These are phyloP conservation scores for Elaeis oleifera DNA, from an alignment of 202 grass and related monocot genomes.

Conservation along the genomic window DNA sequence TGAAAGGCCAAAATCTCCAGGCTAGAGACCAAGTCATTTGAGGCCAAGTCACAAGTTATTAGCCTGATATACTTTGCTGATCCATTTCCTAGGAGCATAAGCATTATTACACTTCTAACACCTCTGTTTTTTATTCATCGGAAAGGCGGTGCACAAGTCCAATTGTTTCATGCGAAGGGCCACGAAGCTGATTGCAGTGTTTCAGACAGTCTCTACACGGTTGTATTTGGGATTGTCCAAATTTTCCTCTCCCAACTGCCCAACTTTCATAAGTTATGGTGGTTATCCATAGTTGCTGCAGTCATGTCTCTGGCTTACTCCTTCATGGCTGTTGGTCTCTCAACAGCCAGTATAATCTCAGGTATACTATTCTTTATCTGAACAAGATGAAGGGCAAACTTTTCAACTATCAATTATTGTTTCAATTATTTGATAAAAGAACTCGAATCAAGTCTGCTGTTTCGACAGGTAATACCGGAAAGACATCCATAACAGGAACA, in stretches of 20 bases:
- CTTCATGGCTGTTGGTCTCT: conserved; percentile 60
- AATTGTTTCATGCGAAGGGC: conserved; percentile 65
- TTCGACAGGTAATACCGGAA: conserved; percentile 39
- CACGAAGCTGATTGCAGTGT: conserved; percentile 43
- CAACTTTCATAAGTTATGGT: conserved; percentile 61
- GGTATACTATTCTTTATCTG: conserved; percentile 14
- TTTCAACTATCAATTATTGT: neutral
- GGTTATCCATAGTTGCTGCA: conserved; percentile 67
- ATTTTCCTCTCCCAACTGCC: conserved; percentile 76
- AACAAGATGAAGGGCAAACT: neutral
- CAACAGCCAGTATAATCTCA: conserved; percentile 36
- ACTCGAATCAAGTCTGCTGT: neutral
- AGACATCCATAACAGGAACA: conserved; percentile 46
- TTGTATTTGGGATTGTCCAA: conserved; percentile 64
- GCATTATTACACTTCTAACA: no score
- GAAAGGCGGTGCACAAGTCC: conserved; percentile 63
- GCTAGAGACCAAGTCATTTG: no score
- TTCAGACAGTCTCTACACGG: conserved; percentile 58
- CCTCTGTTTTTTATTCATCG: neutral
- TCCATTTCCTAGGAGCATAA: no score
- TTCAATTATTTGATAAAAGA: neutral
- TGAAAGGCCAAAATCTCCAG: no score
- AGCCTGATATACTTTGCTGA: no score
- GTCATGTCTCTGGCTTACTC: conserved; percentile 85
- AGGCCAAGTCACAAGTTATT: no score